These are phyloP conservation scores for Aspergillus ostianus DNA, from an alignment of 495 filamentous ascomycete genomes.

Conservation along the genomic window DNA sequence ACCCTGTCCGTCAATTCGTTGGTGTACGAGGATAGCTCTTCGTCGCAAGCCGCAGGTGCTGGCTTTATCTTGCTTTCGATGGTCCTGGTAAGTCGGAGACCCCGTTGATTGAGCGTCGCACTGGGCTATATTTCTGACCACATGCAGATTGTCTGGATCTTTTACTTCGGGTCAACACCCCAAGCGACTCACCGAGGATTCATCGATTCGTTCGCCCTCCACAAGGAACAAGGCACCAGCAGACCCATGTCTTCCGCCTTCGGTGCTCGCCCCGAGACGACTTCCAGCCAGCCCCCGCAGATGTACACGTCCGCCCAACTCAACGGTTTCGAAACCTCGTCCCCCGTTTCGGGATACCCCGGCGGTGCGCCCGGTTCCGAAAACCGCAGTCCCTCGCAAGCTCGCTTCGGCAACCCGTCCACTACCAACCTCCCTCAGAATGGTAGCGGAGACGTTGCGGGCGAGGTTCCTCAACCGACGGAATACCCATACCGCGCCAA, in stretches of 20 bases:
- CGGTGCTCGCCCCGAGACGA: conserved; percentile 73
- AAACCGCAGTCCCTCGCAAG: conserved; percentile 55
- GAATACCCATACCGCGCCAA: conserved; percentile 97
- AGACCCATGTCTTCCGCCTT: conserved; percentile 48
- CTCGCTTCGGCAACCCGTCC: conserved; percentile 51
- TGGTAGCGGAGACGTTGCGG: conserved; percentile 27
- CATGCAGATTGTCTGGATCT: conserved; percentile 92
- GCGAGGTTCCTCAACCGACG: conserved; percentile 74
- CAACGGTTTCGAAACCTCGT: conserved; percentile 93
- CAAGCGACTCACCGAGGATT: conserved; percentile 85
- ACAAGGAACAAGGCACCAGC: conserved; percentile 82
- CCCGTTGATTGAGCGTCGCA: background rate
- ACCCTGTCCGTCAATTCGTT: conserved; percentile 79
- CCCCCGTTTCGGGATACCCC: conserved; percentile 77
- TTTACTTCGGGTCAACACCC: conserved; percentile 94
- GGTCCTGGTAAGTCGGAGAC: conserved; percentile 66
- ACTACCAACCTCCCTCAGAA: conserved; percentile 33
- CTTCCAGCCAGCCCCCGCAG: conserved; percentile 75
- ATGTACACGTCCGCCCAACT: conserved; percentile 97
- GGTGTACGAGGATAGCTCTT: conserved; percentile 65
- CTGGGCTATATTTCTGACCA: conserved; percentile 10
- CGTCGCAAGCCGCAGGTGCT: conserved; percentile 83
- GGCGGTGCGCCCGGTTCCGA: conserved; percentile 61
- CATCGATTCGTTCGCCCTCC: conserved; percentile 91
- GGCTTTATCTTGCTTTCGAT: conserved; percentile 96